These are phyloP conservation scores for Blastomyces gilchristii DNA, from an alignment of 2,329 filamentous ascomycete genomes.

Conservation along the genomic window DNA sequence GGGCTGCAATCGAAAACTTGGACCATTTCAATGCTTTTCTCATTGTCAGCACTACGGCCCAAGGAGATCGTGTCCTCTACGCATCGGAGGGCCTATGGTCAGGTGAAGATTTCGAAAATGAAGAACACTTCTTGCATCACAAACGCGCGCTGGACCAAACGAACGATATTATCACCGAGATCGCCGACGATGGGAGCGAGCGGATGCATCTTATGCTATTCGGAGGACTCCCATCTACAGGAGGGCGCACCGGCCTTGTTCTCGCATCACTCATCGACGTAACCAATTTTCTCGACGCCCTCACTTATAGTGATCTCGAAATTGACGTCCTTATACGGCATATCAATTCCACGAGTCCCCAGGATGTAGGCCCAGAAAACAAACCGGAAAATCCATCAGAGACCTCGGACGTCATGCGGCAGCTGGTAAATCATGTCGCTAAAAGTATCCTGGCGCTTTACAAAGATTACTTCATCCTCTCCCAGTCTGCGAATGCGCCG, in stretches of 20 bases:
- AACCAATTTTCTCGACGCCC: slow-evolving; percentile 21
- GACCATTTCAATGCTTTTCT: slow-evolving; percentile 24
- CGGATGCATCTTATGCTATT: slow-evolving; percentile 21
- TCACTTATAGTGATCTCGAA: slow-evolving; percentile 17
- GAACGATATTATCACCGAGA: slow-evolving; percentile 19
- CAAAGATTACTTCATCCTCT: slow-evolving; percentile 22
- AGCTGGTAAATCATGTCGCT: slow-evolving; percentile 19
- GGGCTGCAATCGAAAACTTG: slow-evolving; percentile 9
- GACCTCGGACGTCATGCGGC: slow-evolving; percentile 8
- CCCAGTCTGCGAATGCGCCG: slow-evolving; percentile 18
- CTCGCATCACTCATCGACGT: slow-evolving; percentile 22
- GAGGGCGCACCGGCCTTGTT: slow-evolving; percentile 18
- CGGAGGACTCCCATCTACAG: slow-evolving; percentile 17
- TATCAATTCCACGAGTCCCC: background rate
- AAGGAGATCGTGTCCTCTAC: slow-evolving; percentile 18
- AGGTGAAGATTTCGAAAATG: slow-evolving; percentile 17
- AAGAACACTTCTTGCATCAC: slow-evolving; percentile 20
- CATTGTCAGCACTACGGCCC: slow-evolving; percentile 18
- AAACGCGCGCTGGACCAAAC: slow-evolving; percentile 15
- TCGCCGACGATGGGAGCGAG: slow-evolving; percentile 19
- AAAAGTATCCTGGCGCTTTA: slow-evolving; percentile 19
- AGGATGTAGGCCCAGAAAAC: background rate
- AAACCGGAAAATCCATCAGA: background rate
- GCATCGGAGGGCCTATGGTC: slow-evolving; percentile 19
- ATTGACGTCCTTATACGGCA: slow-evolving; percentile 4